Conservation (phyloP, 129 eudicot genomes). For the Flaveria trinervia region DNA sequence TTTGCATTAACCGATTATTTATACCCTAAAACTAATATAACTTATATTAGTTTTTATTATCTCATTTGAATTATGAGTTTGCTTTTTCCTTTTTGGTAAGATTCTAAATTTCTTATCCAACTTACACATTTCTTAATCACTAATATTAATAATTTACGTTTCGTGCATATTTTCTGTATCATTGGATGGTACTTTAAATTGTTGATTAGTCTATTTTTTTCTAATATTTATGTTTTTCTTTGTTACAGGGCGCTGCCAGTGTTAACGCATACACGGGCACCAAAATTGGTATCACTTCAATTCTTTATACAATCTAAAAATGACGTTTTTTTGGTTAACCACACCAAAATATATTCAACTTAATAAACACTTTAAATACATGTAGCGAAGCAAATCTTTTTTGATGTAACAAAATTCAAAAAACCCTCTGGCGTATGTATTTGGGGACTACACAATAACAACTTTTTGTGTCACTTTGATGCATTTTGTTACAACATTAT, state of each 20-base stretch:
- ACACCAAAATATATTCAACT: neutral
- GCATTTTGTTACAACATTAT: neutral
- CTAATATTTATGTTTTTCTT: neutral
- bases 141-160: neutral
- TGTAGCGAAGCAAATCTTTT: neutral
- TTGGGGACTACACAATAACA: neutral
- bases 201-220: neutral
- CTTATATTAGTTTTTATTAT: no score
- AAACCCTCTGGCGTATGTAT: neutral
- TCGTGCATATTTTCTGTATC: neutral
- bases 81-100: neutral
- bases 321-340: neutral
- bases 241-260: neutral
- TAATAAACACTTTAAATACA: neutral
- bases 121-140: neutral
- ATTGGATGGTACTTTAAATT: neutral
- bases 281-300: no score
- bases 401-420: neutral
- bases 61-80: neutral
- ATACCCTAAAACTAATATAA: no score
- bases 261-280: neutral
- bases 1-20: no score
- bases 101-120: neutral
- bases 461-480: neutral
- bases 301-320: no score